Percentiles rank a stretch among this genome's conserved stretches.
phyloP scores from a whole-genome alignment of 164 flowering plant species.

The Stephania japonica region DNA sequence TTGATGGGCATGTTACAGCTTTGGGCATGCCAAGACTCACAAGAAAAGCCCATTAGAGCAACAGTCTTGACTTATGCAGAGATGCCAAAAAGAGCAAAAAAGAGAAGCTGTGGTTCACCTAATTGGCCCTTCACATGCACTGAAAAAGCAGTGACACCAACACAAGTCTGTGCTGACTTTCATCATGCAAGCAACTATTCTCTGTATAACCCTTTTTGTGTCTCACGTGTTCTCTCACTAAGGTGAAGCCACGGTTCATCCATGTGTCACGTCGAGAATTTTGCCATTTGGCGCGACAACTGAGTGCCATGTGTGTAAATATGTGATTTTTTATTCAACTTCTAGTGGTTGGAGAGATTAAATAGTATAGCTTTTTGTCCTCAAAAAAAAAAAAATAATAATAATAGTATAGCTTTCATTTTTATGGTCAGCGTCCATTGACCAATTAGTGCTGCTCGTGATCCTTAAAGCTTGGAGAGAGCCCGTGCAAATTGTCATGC shows the following conservation, averaged over 20 bases:
- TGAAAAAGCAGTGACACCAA: not conserved
- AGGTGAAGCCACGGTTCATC: not conserved
- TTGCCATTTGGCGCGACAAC: not conserved
- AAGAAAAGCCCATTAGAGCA: slow-evolving; percentile 3
- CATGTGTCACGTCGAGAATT: not conserved
- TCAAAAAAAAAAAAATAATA: no score
- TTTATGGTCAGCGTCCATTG: not conserved
- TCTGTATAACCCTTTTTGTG: not conserved
- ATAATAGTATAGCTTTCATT: no score
- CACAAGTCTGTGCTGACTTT: not conserved
- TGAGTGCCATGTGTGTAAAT: not conserved
- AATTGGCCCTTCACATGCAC: not conserved
- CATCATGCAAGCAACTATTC: not conserved
- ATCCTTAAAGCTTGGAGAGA: not conserved
- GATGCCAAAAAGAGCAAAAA: not conserved
- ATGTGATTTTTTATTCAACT: not conserved
- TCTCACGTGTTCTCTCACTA: not conserved
- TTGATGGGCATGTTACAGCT: slow-evolving; percentile 1
- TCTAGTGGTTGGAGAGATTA: not conserved
- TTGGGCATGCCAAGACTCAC: slow-evolving; percentile 3
- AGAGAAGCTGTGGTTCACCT: slow-evolving; percentile 5
- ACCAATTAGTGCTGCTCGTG: not conserved
- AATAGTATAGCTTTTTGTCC: not conserved
- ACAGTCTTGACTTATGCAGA: not conserved
- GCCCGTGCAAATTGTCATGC: slow-evolving; percentile 1